Percentiles rank a stretch among this genome's conserved stretches.
Conservation (phyloP, 1,139 yeast genomes). For the Geotrichum reessii region DNA sequence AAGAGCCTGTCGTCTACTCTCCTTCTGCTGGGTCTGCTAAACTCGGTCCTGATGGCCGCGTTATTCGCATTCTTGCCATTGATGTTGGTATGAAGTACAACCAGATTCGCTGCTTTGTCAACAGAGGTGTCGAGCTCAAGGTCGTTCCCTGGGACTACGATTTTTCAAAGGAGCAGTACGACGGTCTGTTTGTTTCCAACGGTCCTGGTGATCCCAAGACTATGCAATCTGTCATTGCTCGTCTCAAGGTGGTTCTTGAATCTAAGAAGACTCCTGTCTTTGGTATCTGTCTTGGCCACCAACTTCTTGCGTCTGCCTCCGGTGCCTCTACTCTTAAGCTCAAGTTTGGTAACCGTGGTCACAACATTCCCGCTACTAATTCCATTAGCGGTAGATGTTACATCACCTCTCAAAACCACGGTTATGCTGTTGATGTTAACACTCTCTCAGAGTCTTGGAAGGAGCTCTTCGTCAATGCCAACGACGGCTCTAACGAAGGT, state of each 20-base stretch:
- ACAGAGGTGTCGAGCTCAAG: constrained; percentile 90
- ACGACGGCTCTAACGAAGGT: constrained; percentile 98
- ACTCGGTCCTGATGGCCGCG: constrained; percentile 63
- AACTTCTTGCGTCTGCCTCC: constrained; percentile 88
- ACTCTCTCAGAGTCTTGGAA: constrained; percentile 80
- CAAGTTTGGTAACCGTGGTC: constrained; percentile 99
- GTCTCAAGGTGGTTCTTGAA: constrained; percentile 51
- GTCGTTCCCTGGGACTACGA: constrained; percentile 97
- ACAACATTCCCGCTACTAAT: constrained; percentile 96
- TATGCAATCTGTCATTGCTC: constrained; percentile 58
- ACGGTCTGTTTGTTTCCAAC: constrained; percentile 92
- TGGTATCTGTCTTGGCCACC: constrained; percentile 99
- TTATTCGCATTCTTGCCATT: constrained; percentile 76
- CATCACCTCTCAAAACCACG: constrained; percentile 98
- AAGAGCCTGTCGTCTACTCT: constrained; percentile 67
- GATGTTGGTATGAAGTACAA: constrained; percentile 98
- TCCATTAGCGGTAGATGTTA: constrained; percentile 92
- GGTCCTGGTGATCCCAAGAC: constrained; percentile 99
- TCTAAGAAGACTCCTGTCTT: constrained; percentile 62
- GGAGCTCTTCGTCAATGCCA: constrained; percentile 90
- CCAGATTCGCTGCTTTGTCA: constrained; percentile 94
- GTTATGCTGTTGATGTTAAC: constrained; percentile 86
- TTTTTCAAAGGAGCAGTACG: constrained; percentile 65
- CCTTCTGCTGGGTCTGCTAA: constrained; percentile 52
- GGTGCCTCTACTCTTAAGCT: constrained; percentile 90